phyloP scores from a whole-genome alignment of 768 basidiomycete genomes.

The Imleria badia region DNA sequence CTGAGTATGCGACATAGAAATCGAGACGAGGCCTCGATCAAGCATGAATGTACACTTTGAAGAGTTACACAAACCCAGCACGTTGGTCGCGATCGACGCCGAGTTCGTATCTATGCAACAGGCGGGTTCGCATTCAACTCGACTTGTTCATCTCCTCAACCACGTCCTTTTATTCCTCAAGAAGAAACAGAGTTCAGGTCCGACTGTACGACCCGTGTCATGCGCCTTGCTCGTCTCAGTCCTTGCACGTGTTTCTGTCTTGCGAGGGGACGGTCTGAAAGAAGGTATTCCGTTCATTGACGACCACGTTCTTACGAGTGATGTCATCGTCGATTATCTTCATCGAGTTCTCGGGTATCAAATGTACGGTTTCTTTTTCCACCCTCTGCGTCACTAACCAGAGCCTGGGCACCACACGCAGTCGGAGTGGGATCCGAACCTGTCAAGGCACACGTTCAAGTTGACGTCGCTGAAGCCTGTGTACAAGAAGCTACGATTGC shows the following conservation, averaged over 20 bases:
- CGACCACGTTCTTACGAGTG: too few species aligned
- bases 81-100: slow-evolving; percentile 91
- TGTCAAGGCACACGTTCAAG: slow-evolving; percentile 83
- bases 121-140: slow-evolving; percentile 37
- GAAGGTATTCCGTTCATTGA: too few species aligned
- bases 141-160: neutral
- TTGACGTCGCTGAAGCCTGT: slow-evolving; percentile 96
- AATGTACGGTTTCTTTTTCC: slow-evolving; percentile 20
- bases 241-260: slow-evolving; percentile 91
- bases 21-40: slow-evolving; percentile 68
- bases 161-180: slow-evolving; percentile 36
- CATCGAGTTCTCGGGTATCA: slow-evolving; percentile 63
- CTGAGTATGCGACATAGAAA: slow-evolving; percentile 47
- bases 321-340: slow-evolving; percentile 33
- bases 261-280: slow-evolving; percentile 74
- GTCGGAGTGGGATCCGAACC: slow-evolving; percentile 87
- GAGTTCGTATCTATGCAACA: slow-evolving; percentile 98
- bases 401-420: slow-evolving; percentile 30
- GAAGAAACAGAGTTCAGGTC: slow-evolving; percentile 96
- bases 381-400: neutral
- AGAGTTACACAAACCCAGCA: slow-evolving; percentile 85
- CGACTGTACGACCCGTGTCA: slow-evolving; percentile 89
- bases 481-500: slow-evolving; percentile 92
- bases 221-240: slow-evolving; percentile 88
- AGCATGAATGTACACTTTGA: slow-evolving; percentile 69